A percentile compares a stretch with the other conserved stretches of the same genome.
Conservation (phyloP, 352 stramenopile genomes). For the Thraustochytrium striatum region DNA sequence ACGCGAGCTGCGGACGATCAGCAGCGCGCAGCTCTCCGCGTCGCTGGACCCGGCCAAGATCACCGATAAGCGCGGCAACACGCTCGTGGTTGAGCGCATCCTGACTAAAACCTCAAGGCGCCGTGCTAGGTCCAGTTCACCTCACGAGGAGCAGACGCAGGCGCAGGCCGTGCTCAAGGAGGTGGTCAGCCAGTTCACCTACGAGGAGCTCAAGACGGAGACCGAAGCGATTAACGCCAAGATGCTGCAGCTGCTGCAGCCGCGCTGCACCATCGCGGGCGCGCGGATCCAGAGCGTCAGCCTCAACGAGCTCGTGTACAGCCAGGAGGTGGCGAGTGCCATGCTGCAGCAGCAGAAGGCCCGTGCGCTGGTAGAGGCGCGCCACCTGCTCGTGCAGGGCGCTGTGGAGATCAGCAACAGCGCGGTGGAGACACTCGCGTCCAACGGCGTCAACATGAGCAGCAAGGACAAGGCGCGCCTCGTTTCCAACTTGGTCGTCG, state of each 20-base stretch:
- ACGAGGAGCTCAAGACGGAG: constrained; percentile 45
- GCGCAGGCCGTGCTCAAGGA: constrained; percentile 30
- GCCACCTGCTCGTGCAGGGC: constrained; percentile 45
- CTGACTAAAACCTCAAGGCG: constrained; percentile 24
- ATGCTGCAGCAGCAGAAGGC: constrained; percentile 49
- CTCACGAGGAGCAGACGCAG: constrained; percentile 34
- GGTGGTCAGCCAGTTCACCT: constrained; percentile 17
- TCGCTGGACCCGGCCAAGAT: not conserved
- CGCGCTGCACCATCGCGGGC: constrained; percentile 25
- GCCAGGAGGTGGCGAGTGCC: constrained; percentile 28
- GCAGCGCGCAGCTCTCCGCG: constrained; percentile 2
- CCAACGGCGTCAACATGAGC: not conserved
- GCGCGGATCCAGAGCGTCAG: not conserved
- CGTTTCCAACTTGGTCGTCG: constrained; percentile 17
- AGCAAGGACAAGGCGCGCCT: constrained; percentile 1
- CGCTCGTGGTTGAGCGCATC: not conserved
- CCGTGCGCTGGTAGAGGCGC: constrained; percentile 31
- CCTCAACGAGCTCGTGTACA: constrained; percentile 48
- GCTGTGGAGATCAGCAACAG: constrained; percentile 46
- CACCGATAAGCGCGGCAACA: not conserved
- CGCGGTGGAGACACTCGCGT: constrained; percentile 33
- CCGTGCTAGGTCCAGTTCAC: constrained; percentile 7
- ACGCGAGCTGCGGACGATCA: not conserved
- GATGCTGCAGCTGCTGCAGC: constrained; percentile 11
- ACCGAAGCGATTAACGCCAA: constrained; percentile 11